Conservation (phyloP, 2,329 filamentous ascomycete genomes). For the Cryphonectria carpinicola region DNA sequence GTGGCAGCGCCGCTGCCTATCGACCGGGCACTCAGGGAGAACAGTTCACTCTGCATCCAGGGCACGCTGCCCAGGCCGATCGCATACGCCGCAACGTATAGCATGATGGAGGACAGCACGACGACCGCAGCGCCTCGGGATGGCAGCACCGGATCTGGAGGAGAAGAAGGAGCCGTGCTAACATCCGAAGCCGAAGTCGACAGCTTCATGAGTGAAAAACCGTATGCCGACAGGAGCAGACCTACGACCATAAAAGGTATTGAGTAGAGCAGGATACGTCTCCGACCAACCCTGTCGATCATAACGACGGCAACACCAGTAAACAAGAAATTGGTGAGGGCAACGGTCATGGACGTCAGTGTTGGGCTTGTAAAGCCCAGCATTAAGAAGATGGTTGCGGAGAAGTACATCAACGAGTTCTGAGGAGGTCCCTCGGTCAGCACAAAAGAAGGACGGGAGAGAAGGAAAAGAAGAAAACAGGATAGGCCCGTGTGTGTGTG, state of each 20-base stretch:
- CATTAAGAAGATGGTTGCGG: constrained; percentile 77
- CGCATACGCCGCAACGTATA: constrained; percentile 86
- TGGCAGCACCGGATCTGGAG: constrained; percentile 29
- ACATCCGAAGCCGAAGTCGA: constrained; percentile 31
- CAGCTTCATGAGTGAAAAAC: constrained; percentile 69
- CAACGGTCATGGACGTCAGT: constrained; percentile 76
- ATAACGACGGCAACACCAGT: constrained; percentile 74
- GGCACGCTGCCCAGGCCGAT: constrained; percentile 89
- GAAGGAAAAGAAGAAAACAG: not conserved
- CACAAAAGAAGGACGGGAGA: not conserved
- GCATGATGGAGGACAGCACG: constrained; percentile 75
- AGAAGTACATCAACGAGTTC: constrained; percentile 94
- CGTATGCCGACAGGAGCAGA: constrained; percentile 70
- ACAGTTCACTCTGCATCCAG: constrained; percentile 95
- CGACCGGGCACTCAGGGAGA: constrained; percentile 75
- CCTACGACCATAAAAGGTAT: constrained; percentile 83
- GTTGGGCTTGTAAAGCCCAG: constrained; percentile 80
- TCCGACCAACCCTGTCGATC: constrained; percentile 79
- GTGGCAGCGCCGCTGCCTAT: constrained; percentile 75
- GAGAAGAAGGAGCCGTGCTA: constrained; percentile 25
- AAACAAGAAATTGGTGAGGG: constrained; percentile 81
- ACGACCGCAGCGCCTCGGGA: constrained; percentile 48
- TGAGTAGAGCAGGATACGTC: constrained; percentile 79
- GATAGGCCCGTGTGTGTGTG: not conserved
- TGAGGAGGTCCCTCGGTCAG: constrained; percentile 36